phyloP scores from a whole-genome alignment of 441 rosid species.

The Eugenia klotzschiana region DNA sequence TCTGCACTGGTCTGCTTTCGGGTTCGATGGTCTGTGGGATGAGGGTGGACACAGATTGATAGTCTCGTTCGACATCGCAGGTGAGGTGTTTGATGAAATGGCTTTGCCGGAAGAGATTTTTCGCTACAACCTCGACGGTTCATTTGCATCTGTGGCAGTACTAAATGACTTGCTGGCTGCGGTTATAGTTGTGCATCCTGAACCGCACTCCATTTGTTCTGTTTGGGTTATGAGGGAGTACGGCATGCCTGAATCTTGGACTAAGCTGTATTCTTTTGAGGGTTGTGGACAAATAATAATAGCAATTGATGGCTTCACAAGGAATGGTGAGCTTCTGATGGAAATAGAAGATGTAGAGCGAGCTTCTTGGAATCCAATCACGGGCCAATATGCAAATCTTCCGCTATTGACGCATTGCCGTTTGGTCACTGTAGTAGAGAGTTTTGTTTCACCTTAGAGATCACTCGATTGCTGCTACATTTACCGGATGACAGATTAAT shows the following conservation, averaged over 20 bases:
- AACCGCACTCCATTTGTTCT: background rate
- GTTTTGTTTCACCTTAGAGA: background rate
- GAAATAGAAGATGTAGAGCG: background rate
- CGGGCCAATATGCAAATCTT: background rate
- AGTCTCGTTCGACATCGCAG: background rate
- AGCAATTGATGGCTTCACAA: background rate
- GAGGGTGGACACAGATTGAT: background rate
- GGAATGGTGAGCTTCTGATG: background rate
- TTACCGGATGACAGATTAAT: background rate
- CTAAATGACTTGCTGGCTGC: background rate
- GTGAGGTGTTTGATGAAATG: background rate
- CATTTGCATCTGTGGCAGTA: background rate
- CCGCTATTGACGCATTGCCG: background rate
- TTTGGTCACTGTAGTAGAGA: background rate
- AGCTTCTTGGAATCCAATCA: background rate
- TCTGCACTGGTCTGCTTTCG: background rate
- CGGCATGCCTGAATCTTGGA: background rate
- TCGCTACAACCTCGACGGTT: too few relatives aligned
- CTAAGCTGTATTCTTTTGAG: background rate
- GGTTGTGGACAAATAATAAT: background rate
- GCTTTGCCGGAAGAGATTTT: background rate
- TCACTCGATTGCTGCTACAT: background rate
- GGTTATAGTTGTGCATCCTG: accelerated
- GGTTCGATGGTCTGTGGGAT: accelerated
- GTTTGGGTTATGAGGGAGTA: background rate